Evolutionary conservation across 176 grass and related monocot species (phyloP).

Genomic region (Cenchrus fungigraminus): DNA sequence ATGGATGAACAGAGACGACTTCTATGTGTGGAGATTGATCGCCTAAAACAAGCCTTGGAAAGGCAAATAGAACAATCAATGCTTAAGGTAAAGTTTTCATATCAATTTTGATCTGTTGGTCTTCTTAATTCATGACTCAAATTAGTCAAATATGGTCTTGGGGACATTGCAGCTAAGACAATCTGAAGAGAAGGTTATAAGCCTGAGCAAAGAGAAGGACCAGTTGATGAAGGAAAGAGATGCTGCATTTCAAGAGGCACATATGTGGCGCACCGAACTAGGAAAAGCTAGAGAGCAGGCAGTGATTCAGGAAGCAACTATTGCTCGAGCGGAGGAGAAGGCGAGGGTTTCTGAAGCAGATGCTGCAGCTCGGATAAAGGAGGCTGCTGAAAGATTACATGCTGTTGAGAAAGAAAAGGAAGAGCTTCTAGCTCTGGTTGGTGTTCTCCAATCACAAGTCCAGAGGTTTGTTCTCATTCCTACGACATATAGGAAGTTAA

Average conservation of each 20-base stretch:
- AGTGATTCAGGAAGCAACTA: constrained; percentile 86
- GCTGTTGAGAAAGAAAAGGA: constrained; percentile 71
- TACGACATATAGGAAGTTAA: neutral
- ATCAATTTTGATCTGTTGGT: neutral
- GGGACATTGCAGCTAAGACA: constrained; percentile 63
- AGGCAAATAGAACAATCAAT: constrained; percentile 69
- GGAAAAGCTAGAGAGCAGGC: constrained; percentile 93
- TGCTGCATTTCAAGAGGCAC: constrained; percentile 77
- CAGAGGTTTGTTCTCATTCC: constrained; percentile 63
- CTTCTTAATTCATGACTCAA: constrained; percentile 8
- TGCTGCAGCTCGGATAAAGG: constrained; percentile 65
- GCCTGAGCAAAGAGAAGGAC: constrained; percentile 75
- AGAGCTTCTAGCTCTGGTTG: constrained; percentile 73
- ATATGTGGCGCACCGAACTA: constrained; percentile 92
- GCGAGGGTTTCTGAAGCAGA: constrained; percentile 69
- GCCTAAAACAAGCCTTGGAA: constrained; percentile 65
- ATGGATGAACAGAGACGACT: constrained; percentile 78
- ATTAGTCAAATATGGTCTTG: constrained; percentile 12
- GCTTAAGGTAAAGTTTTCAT: constrained; percentile 57
- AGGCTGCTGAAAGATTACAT: constrained; percentile 67
- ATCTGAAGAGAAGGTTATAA: constrained; percentile 80
- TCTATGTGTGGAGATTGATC: constrained; percentile 72
- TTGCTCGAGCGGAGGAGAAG: constrained; percentile 82
- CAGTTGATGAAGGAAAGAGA: constrained; percentile 86
- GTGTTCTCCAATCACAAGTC: constrained; percentile 80